A percentile compares a stretch with the other conserved stretches of the same genome.
Evolutionary conservation across 257 asterid genomes (phyloP).

Genomic region (Jacaranda mimosifolia): DNA sequence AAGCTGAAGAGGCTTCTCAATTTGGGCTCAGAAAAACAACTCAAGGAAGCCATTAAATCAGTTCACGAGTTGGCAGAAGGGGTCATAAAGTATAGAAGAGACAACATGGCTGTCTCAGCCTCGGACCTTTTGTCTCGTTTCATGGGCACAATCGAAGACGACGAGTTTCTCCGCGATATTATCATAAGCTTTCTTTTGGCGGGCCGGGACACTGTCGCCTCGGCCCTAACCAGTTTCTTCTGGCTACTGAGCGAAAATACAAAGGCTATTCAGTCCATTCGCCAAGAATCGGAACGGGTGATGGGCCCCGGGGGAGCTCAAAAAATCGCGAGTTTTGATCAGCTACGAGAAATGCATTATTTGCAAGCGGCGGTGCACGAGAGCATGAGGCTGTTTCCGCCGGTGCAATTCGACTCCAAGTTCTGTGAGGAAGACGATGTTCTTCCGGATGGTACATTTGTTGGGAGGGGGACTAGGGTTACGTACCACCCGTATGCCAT

Average conservation of each 20-base stretch:
- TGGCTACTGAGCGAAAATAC: slow-evolving; percentile 17
- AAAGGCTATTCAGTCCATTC: background rate
- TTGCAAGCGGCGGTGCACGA: slow-evolving; percentile 61
- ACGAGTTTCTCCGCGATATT: slow-evolving; percentile 53
- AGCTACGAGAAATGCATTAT: slow-evolving; percentile 58
- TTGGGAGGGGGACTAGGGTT: slow-evolving; percentile 54
- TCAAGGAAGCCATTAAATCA: slow-evolving; percentile 49
- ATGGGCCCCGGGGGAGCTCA: background rate
- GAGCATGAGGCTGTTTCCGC: slow-evolving; percentile 62
- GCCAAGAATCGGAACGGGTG: background rate
- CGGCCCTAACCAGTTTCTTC: slow-evolving; percentile 58
- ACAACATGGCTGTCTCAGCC: background rate
- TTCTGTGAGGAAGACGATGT: slow-evolving; percentile 53
- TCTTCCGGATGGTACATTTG: slow-evolving; percentile 61
- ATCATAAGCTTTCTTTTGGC: slow-evolving; percentile 64
- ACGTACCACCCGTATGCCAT: slow-evolving; percentile 66
- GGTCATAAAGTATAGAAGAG: slow-evolving; percentile 25
- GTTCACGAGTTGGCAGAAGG: slow-evolving; percentile 34
- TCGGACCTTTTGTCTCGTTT: slow-evolving; percentile 49
- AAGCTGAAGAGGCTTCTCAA: slow-evolving; percentile 55
- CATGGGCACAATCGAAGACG: slow-evolving; percentile 49
- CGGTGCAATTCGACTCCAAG: slow-evolving; percentile 71
- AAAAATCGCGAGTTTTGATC: slow-evolving; percentile 22
- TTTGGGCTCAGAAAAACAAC: slow-evolving; percentile 59
- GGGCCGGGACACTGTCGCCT: slow-evolving; percentile 62